These are phyloP conservation scores for Aspergillus pseudoviridinutans DNA, from an alignment of 2,329 filamentous ascomycete genomes.

Conservation along the genomic window DNA sequence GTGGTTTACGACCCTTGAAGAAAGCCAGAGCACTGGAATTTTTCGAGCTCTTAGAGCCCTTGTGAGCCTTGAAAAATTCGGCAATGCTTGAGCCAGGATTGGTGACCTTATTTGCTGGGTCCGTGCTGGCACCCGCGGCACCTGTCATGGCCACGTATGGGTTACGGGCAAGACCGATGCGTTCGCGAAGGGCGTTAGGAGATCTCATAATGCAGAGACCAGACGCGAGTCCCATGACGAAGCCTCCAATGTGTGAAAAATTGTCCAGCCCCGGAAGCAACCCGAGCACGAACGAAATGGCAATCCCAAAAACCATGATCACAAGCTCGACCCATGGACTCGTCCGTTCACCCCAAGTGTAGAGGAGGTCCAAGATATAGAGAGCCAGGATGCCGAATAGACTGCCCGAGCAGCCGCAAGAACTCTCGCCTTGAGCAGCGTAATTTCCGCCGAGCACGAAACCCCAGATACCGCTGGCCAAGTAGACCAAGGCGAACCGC, in stretches of 20 bases:
- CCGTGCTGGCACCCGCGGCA: conserved; percentile 31
- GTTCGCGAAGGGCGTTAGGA: conserved; percentile 71
- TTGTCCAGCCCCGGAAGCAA: conserved; percentile 92
- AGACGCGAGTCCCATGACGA: conserved; percentile 83
- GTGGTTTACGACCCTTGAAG: conserved; percentile 84
- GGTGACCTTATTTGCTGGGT: conserved; percentile 44
- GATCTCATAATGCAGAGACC: conserved; percentile 87
- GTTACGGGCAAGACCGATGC: conserved; percentile 64
- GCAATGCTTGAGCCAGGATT: conserved; percentile 60
- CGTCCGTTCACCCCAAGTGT: conserved; percentile 79
- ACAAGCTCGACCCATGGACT: conserved; percentile 78
- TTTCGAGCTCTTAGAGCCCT: conserved; percentile 52
- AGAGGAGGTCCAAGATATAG: conserved; percentile 81
- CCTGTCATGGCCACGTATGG: conserved; percentile 67
- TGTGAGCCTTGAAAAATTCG: conserved; percentile 36
- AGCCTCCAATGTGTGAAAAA: conserved; percentile 94
- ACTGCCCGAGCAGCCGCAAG: conserved; percentile 82
- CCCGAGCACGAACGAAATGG: conserved; percentile 87
- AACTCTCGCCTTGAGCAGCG: conserved; percentile 74
- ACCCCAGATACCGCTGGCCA: conserved; percentile 88
- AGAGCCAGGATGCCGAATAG: conserved; percentile 91
- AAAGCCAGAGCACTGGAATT: conserved; percentile 53
- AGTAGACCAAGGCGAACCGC: conserved; percentile 84
- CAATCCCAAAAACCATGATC: conserved; percentile 79
- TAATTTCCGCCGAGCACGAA: conserved; percentile 95